phyloP scores from a whole-genome alignment of 805 yeast genomes.

The Wickerhamiella musiphila region DNA sequence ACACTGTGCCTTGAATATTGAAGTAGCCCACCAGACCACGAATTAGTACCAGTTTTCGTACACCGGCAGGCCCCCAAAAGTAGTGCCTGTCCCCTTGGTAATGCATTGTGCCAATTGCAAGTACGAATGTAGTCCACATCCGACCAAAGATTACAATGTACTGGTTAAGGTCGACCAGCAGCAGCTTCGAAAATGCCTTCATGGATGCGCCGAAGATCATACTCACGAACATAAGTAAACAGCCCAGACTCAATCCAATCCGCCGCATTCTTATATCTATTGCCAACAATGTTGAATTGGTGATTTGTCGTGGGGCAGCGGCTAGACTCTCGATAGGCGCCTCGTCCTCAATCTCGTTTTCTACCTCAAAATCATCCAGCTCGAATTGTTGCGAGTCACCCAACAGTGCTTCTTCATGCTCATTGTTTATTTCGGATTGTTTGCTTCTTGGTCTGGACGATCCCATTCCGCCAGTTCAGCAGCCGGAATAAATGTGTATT shows the following conservation, averaged over 20 bases:
- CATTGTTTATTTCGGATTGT: too few relatives aligned
- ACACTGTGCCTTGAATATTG: constrained; percentile 69
- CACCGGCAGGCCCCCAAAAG: constrained; percentile 50
- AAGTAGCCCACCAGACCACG: constrained; percentile 63
- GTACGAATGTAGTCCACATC: constrained; percentile 51
- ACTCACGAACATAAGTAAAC: constrained; percentile 10
- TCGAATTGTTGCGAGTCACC: too few relatives aligned
- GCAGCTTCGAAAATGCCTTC: constrained; percentile 13
- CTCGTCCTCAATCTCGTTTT: too few relatives aligned
- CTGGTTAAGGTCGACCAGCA: constrained; percentile 7
- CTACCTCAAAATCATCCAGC: too few relatives aligned
- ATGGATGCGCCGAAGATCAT: constrained; percentile 11
- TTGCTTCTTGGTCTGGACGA: too few relatives aligned
- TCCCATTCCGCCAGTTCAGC: too few relatives aligned
- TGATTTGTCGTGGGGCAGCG: too few relatives aligned
- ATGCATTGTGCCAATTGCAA: constrained; percentile 40
- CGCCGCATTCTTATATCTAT: too few relatives aligned
- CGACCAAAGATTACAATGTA: constrained; percentile 43
- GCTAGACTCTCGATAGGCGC: too few relatives aligned
- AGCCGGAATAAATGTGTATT: too few relatives aligned
- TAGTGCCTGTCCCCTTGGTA: constrained; percentile 36
- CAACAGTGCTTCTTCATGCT: too few relatives aligned
- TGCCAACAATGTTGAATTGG: too few relatives aligned
- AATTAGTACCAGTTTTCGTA: constrained; percentile 34
- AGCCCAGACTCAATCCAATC: constrained; percentile 1